These are phyloP conservation scores for Wickerhamomyces sp. DNA, from an alignment of 1,139 yeast genomes.

Conservation along the genomic window DNA sequence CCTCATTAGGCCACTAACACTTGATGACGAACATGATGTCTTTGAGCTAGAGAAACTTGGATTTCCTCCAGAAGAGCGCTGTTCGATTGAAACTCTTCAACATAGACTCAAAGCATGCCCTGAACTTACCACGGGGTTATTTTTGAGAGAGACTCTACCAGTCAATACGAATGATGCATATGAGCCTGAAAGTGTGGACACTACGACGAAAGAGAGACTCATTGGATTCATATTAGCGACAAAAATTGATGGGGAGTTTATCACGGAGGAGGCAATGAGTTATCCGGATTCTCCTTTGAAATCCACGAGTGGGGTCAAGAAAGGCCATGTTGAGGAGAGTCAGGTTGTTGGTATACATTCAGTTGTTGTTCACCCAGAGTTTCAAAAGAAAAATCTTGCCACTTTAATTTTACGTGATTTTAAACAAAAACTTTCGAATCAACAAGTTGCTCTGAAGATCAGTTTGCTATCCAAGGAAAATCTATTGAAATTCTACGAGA, in stretches of 20 bases:
- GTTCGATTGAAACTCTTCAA: slow-evolving; percentile 53
- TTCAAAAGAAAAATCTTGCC: slow-evolving; percentile 79
- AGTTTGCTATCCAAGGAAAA: slow-evolving; percentile 67
- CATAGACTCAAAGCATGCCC: slow-evolving; percentile 82
- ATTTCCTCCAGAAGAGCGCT: slow-evolving; percentile 65
- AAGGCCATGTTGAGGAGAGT: slow-evolving; percentile 80
- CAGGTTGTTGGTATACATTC: slow-evolving; percentile 78
- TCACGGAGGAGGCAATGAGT: slow-evolving; percentile 67
- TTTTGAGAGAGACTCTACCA: slow-evolving; percentile 57
- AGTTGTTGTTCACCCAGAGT: slow-evolving; percentile 70
- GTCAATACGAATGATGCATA: slow-evolving; percentile 30
- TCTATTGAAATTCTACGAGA: slow-evolving; percentile 70
- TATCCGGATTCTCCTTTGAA: slow-evolving; percentile 38
- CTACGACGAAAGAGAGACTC: slow-evolving; percentile 58
- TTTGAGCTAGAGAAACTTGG: slow-evolving; percentile 60
- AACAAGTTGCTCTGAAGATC: slow-evolving; percentile 77
- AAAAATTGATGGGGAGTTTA: slow-evolving; percentile 48
- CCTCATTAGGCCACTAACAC: slow-evolving; percentile 75
- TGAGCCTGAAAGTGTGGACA: slow-evolving; percentile 42
- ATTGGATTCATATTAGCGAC: slow-evolving; percentile 87
- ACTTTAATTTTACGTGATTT: slow-evolving; percentile 82
- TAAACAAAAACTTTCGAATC: slow-evolving; percentile 83
- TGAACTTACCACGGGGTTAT: slow-evolving; percentile 84
- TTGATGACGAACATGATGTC: slow-evolving; percentile 63
- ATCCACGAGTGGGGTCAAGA: slow-evolving; percentile 27